phyloP scores from a whole-genome alignment of 139 green algal species.

The Edaphochlamys debaryana region DNA sequence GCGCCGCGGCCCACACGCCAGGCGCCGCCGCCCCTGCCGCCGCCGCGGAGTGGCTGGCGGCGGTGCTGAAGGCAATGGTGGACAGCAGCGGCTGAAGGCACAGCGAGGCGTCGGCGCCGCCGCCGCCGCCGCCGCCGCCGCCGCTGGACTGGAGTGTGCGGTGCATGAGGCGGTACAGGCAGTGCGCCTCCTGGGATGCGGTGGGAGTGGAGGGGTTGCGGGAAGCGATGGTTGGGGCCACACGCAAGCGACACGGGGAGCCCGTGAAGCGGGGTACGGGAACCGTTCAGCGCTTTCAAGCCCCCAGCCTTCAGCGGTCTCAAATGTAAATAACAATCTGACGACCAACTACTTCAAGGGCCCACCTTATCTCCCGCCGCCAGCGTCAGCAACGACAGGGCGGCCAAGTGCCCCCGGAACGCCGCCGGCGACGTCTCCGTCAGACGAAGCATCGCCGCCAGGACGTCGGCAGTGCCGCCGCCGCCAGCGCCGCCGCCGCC shows the following conservation, averaged over 20 bases:
- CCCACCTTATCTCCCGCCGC: slow-evolving; percentile 12
- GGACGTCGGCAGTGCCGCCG: slow-evolving; percentile 11
- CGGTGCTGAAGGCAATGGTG: slow-evolving; percentile 22
- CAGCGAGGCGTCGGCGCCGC: not conserved
- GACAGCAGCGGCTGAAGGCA: slow-evolving; percentile 36
- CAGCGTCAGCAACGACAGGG: slow-evolving; percentile 29
- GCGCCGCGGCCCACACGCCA: slow-evolving; percentile 28
- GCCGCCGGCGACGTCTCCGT: slow-evolving; percentile 1
- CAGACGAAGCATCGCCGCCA: slow-evolving; percentile 39
- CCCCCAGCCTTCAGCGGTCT: no score
- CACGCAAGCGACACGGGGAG: no score
- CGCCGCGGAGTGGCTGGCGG: not conserved
- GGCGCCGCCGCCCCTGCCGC: not conserved
- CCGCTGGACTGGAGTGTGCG: not conserved
- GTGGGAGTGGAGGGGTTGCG: not conserved
- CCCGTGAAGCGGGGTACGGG: not conserved
- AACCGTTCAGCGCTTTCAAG: not conserved
- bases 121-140: not conserved
- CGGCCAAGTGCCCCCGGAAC: not conserved
- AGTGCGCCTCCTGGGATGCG: slow-evolving; percentile 1
- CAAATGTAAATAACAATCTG: no score
- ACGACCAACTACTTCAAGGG: not conserved
- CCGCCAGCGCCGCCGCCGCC: slow-evolving; percentile 13
- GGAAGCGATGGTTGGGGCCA: not conserved
- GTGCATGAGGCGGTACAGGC: slow-evolving; percentile 27